Base-by-base conservation (phyloP, 1,139 yeast genomes). In the Protomyces inundatus region DNA sequence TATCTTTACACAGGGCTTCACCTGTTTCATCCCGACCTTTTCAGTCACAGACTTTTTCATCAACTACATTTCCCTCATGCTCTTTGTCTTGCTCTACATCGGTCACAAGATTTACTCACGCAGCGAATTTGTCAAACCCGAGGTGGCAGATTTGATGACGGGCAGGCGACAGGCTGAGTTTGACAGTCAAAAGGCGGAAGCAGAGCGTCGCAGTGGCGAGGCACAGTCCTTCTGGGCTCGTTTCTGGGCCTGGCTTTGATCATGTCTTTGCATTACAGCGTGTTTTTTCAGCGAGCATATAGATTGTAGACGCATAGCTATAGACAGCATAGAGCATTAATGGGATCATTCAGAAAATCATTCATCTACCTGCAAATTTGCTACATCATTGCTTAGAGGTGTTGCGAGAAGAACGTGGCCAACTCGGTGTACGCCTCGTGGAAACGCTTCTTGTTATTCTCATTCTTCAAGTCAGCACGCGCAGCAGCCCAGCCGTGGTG, bases 11-110 rank as follows among this genome's bases (percentile, higher is more conserved):
- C 81, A 84, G 66, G 90, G 93, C 10, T 88, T 86, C 73, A 77
- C 82, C 4, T 86, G 84, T 0, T 88, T 88, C 64, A 64, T 66
- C 23, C 56, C 58, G 6, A 23, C 4, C 48, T 59, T 54, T 45
- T 85, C 66, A 90, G 91, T 33, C 86, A 84, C 79, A 81, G 88
- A 76, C 85, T 87, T 84, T 74, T 82, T 84, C 71, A 77, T 79
- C 69, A 77, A 80, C 66, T 83, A 83, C 72, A 73, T 84, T 71
- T 83, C 85, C 62, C 75, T 80, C 58, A 81, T 81, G 33, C 78
- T 84, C 58, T 80, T 82, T 71, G 64, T 80, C 6, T 73, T 73
- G 10, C 75, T 80, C 67, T 82, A 80, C 73, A 33, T 81, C 55
- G 84, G 81, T 34, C 85, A 82, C 74, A 82, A 82, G 74, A 14